phyloP scores from a whole-genome alignment of 768 basidiomycete genomes.

The Auricularia auricula-judae region DNA sequence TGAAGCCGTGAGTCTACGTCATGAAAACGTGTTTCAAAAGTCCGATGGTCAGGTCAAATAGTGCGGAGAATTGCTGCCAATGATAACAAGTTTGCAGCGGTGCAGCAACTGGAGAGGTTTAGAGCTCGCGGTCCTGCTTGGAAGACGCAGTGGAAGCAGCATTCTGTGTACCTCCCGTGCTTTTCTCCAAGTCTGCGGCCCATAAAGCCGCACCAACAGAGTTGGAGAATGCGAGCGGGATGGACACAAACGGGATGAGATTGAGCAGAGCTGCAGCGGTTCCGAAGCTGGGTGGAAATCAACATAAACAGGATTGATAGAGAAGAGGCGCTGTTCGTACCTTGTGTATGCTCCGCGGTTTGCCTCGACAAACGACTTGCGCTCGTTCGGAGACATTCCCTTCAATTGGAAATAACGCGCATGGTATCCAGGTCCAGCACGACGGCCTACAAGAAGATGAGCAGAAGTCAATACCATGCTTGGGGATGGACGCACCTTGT shows the following conservation, averaged over 20 bases:
- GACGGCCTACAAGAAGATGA: conserved; percentile 19
- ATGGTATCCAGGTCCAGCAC: conserved; percentile 47
- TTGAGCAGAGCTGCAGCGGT: conserved; percentile 46
- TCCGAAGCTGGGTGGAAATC: conserved; percentile 34
- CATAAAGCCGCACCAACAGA: conserved; percentile 64
- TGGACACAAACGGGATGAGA: conserved; percentile 48
- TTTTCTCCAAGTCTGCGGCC: conserved; percentile 54
- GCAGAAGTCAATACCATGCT: neutral
- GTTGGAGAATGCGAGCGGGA: conserved; percentile 50
- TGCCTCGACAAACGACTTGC: conserved; percentile 34
- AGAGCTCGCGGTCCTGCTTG: no score
- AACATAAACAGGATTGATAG: neutral
- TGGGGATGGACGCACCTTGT: conserved; percentile 19
- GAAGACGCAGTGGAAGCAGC: no score
- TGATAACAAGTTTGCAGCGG: no score
- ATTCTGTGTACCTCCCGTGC: no score
- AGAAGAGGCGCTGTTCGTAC: conserved; percentile 23
- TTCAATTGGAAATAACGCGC: conserved; percentile 63
- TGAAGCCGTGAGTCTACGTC: no score
- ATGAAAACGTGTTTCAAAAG: no score
- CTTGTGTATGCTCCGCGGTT: conserved; percentile 52
- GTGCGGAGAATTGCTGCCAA: no score
- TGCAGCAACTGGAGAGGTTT: no score
- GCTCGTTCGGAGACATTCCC: conserved; percentile 32
- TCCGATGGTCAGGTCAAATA: no score